phyloP scores from a whole-genome alignment of 352 stramenopile species.

The Aphanomyces stellatus region DNA sequence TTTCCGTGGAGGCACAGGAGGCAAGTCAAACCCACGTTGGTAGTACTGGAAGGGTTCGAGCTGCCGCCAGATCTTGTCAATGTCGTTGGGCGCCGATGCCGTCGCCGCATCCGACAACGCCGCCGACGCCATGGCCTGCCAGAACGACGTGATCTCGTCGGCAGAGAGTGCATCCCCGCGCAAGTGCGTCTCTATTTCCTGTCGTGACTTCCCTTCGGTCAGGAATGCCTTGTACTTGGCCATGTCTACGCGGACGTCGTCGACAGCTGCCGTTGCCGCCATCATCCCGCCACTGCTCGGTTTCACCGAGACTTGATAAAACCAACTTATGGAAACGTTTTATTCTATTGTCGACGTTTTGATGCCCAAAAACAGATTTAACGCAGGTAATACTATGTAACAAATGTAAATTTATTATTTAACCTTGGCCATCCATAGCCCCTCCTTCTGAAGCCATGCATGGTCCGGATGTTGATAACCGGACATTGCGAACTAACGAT shows the following conservation, averaged over 20 bases:
- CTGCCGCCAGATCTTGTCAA: background rate
- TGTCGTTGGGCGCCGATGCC: background rate
- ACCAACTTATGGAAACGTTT: background rate
- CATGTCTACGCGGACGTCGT: background rate
- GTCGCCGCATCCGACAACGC: background rate
- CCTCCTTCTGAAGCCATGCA: no score
- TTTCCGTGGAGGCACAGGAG: background rate
- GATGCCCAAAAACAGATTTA: no score
- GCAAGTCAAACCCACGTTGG: background rate
- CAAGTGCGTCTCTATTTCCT: background rate
- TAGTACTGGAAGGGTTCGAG: slow-evolving; percentile 12
- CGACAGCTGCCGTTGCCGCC: background rate
- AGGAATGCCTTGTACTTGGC: slow-evolving; percentile 11
- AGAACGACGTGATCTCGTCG: slow-evolving; percentile 2
- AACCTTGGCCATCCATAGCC: no score
- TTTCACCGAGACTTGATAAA: background rate
- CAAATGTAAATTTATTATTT: no score
- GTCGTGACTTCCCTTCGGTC: background rate
- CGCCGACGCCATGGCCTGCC: background rate
- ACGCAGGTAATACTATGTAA: no score
- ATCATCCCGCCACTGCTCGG: no score
- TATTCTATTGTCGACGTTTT: background rate
- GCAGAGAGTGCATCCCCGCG: background rate
- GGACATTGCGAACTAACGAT: no score
- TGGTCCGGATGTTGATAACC: no score